Evolutionary conservation across 495 filamentous ascomycete species (phyloP).

Genomic region (Aspergillus diversus): DNA sequence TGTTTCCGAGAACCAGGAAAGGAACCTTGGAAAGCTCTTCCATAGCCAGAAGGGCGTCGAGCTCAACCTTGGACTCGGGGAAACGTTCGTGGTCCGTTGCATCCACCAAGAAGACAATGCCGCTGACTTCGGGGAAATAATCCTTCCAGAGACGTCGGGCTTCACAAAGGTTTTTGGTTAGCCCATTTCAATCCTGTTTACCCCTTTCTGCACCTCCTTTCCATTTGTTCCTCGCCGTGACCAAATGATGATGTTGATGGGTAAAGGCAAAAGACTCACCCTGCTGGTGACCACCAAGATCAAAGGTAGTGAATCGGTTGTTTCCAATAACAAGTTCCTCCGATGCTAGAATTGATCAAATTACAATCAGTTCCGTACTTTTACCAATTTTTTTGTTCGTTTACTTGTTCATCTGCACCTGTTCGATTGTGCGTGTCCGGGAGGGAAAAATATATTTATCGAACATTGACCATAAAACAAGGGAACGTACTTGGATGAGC

Average conservation of each 20-base stretch:
- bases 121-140: slow-evolving; percentile 97
- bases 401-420: neutral
- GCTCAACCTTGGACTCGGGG: slow-evolving; percentile 90
- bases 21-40: slow-evolving; percentile 92
- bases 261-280: slow-evolving; percentile 53
- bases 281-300: slow-evolving; percentile 96
- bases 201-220: neutral
- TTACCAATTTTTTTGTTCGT: neutral
- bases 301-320: slow-evolving; percentile 96
- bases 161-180: slow-evolving; percentile 31
- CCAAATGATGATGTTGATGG: slow-evolving; percentile 1
- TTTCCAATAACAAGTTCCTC: slow-evolving; percentile 97
- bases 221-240: neutral
- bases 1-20: slow-evolving; percentile 94
- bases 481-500: slow-evolving; percentile 77
- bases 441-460: neutral
- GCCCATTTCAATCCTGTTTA: neutral
- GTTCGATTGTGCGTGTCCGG: neutral
- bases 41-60: slow-evolving; percentile 92
- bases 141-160: slow-evolving; percentile 97
- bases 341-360: slow-evolving; percentile 63
- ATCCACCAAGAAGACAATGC: slow-evolving; percentile 97
- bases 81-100: slow-evolving; percentile 96
- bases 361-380: slow-evolving; percentile 8
- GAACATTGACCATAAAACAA: neutral